phyloP scores from a whole-genome alignment of 2,329 filamentous ascomycete genomes.

The Hypoxylon sp. region DNA sequence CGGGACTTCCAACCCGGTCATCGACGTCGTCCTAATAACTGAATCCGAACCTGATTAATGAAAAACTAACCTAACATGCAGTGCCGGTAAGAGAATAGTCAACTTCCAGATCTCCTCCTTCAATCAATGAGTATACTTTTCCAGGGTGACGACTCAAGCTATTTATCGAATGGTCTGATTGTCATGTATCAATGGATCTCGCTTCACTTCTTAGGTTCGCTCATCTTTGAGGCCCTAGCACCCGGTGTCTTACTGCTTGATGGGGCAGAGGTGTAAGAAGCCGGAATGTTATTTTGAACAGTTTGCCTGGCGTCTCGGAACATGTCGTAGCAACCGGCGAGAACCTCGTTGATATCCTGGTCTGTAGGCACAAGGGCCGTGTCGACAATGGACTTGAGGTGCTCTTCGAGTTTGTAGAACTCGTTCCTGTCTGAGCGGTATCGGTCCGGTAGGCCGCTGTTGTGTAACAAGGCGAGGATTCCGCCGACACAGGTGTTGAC shows the following conservation, averaged over 20 bases:
- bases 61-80: slow-evolving; percentile 19
- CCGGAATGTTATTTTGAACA: slow-evolving; percentile 64
- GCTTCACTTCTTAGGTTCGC: slow-evolving; percentile 40
- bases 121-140: slow-evolving; percentile 11
- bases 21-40: slow-evolving; percentile 5
- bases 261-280: slow-evolving; percentile 55
- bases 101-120: slow-evolving; percentile 1
- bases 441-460: slow-evolving; percentile 67
- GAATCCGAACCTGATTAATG: slow-evolving; percentile 16
- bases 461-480: slow-evolving; percentile 66
- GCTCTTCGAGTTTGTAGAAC: slow-evolving; percentile 65
- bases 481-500: slow-evolving; percentile 66
- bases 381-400: slow-evolving; percentile 65
- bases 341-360: slow-evolving; percentile 62
- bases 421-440: slow-evolving; percentile 66
- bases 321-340: slow-evolving; percentile 63
- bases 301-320: slow-evolving; percentile 63
- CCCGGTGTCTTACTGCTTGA: slow-evolving; percentile 20
- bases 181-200: slow-evolving; percentile 1
- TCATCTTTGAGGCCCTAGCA: slow-evolving; percentile 14
- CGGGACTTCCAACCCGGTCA: slow-evolving; percentile 11
- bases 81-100: slow-evolving; percentile 12
- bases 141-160: slow-evolving; percentile 9
- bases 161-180: slow-evolving; percentile 3
- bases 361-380: slow-evolving; percentile 61